Conservation (phyloP, 1,139 yeast genomes). For the Blastobotrys malaysiensis region DNA sequence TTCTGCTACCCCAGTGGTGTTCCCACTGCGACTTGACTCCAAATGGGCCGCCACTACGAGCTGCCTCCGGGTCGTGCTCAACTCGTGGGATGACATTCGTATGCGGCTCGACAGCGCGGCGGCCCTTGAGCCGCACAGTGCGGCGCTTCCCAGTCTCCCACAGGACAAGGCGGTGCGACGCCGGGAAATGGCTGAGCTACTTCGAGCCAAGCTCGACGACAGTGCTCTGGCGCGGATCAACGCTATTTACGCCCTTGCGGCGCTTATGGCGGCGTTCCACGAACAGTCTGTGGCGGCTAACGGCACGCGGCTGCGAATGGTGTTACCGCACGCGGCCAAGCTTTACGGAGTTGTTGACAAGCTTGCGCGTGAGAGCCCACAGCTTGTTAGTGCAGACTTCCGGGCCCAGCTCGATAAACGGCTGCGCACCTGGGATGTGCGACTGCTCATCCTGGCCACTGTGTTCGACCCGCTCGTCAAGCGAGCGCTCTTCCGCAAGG, state of each 20-base stretch:
- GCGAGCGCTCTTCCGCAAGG: slow-evolving; percentile 6
- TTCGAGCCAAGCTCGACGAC: not conserved
- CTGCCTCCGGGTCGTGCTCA: not conserved
- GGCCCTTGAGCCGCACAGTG: not conserved
- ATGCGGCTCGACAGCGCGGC: not conserved
- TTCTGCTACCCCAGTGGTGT: not conserved
- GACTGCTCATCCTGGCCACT: slow-evolving; percentile 9
- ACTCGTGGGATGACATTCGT: not conserved
- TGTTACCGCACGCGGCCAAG: slow-evolving; percentile 9
- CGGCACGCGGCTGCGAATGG: slow-evolving; percentile 10
- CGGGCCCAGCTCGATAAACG: slow-evolving; percentile 4
- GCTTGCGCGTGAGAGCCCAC: not conserved
- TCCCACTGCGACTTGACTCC: not conserved
- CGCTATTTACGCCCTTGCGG: not conserved
- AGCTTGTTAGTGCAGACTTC: not conserved
- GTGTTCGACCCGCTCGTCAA: slow-evolving; percentile 9
- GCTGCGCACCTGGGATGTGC: slow-evolving; percentile 11
- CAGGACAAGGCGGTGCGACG: not conserved
- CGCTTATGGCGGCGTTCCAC: not conserved
- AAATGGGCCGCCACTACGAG: not conserved
- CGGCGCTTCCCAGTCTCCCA: not conserved
- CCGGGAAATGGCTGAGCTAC: slow-evolving; percentile 1
- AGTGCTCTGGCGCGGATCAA: not conserved
- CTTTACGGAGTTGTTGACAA: slow-evolving; percentile 8
- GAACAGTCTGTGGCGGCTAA: not conserved